These are phyloP conservation scores for Botryobasidium botryosum DNA, from an alignment of 768 basidiomycete genomes.

Conservation along the genomic window DNA sequence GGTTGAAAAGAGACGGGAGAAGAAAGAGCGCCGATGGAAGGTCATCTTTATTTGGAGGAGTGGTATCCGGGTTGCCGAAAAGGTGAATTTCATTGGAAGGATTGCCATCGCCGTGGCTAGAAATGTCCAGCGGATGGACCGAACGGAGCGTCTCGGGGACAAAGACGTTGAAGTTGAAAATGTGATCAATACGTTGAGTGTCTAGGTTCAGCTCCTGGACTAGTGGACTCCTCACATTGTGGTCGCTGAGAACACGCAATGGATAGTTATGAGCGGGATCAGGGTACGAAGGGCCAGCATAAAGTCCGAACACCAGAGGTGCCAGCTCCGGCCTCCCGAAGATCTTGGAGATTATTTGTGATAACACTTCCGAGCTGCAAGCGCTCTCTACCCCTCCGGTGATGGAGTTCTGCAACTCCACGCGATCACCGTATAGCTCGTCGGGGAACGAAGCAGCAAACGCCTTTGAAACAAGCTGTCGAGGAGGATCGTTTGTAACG, in stretches of 20 bases:
- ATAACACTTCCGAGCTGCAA: too few species aligned
- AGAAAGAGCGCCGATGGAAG: slow-evolving; percentile 17
- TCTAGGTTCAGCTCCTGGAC: slow-evolving; percentile 12
- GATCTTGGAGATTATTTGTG: too few species aligned
- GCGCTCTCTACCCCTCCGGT: too few species aligned
- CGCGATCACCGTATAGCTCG: too few species aligned
- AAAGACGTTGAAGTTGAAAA: slow-evolving; percentile 16
- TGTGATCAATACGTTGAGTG: slow-evolving; percentile 16
- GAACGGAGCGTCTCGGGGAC: not conserved
- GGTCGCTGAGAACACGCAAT: not conserved
- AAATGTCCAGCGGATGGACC: too few species aligned
- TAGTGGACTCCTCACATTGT: not conserved
- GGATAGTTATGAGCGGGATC: slow-evolving; percentile 13
- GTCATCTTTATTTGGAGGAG: not conserved
- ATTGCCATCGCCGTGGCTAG: not conserved
- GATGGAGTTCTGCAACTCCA: too few species aligned
- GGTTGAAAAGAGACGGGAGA: slow-evolving; percentile 22
- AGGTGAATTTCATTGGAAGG: not conserved
- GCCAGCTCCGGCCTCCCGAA: slow-evolving; percentile 15
- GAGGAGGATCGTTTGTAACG: not conserved
- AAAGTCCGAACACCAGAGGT: slow-evolving; percentile 15
- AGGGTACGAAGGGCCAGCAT: slow-evolving; percentile 16
- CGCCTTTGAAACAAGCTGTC: slow-evolving; percentile 17
- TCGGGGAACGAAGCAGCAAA: slow-evolving; percentile 13
- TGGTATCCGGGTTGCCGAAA: not conserved